Conservation (phyloP, 768 basidiomycete species). For the Omphalotus guepiniiformis region DNA sequence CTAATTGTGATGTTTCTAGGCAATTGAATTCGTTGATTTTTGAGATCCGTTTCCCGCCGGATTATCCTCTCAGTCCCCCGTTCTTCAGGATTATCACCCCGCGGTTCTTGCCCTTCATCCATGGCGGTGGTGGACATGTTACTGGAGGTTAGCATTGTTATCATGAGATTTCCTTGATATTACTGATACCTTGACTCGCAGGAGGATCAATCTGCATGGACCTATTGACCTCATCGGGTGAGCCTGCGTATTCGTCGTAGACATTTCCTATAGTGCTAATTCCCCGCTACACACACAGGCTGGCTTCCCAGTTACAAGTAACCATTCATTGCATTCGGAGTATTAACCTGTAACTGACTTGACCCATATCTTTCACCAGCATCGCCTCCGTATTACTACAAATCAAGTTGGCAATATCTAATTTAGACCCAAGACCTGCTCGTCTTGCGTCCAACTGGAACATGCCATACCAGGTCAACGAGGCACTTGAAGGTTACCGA, state of each 20-base stretch:
- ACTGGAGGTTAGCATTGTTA: constrained; percentile 43
- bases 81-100: constrained; percentile 76
- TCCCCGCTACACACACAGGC: constrained; percentile 28
- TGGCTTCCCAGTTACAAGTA: constrained; percentile 70
- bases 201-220: constrained; percentile 79
- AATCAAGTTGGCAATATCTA: constrained; percentile 67
- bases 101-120: constrained; percentile 64
- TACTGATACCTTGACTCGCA: constrained; percentile 15
- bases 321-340: constrained; percentile 1
- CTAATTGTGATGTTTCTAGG: constrained; percentile 23
- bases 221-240: constrained; percentile 59
- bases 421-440: constrained; percentile 60
- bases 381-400: constrained; percentile 54
- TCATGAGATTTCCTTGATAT: constrained; percentile 1
- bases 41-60: constrained; percentile 65
- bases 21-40: constrained; percentile 63
- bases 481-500: constrained; percentile 61
- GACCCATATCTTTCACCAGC: constrained; percentile 17
- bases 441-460: constrained; percentile 52
- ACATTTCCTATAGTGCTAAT: not conserved
- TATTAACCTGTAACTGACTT: not conserved
- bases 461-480: constrained; percentile 46
- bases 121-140: constrained; percentile 69
- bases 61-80: constrained; percentile 66
- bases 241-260: constrained; percentile 12